Conservation (phyloP, 2,329 filamentous ascomycete species). For the Botrytis byssoidea region DNA sequence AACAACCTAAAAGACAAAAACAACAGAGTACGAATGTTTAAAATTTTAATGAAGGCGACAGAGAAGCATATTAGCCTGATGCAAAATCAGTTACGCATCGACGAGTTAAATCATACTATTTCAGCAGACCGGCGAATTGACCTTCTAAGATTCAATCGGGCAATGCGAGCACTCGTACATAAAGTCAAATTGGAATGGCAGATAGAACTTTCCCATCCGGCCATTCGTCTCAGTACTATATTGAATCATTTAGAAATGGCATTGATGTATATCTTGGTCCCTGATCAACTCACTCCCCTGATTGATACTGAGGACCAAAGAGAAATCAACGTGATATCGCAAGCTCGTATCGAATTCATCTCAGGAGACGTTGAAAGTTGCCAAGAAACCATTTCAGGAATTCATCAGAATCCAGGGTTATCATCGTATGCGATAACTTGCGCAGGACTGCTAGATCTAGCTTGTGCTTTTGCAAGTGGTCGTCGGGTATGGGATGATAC, state of each 20-base stretch:
- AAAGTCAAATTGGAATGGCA: neutral
- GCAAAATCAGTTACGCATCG: neutral
- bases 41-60: neutral
- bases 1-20: neutral
- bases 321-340: neutral
- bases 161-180: neutral
- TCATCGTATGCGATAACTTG: neutral
- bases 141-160: neutral
- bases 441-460: neutral
- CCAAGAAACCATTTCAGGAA: neutral
- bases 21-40: neutral
- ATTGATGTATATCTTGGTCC: neutral
- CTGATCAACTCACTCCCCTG: neutral
- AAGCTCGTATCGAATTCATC: neutral
- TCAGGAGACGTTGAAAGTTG: neutral
- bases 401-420: neutral
- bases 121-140: neutral
- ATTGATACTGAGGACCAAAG: neutral
- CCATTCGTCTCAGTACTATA: neutral
- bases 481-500: neutral
- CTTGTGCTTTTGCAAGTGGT: neutral
- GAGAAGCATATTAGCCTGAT: neutral
- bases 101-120: neutral
- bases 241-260: neutral
- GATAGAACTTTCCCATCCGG: neutral